Conservation (phyloP, 2,329 filamentous ascomycete genomes). For the Exophiala phaeomuriformis region DNA sequence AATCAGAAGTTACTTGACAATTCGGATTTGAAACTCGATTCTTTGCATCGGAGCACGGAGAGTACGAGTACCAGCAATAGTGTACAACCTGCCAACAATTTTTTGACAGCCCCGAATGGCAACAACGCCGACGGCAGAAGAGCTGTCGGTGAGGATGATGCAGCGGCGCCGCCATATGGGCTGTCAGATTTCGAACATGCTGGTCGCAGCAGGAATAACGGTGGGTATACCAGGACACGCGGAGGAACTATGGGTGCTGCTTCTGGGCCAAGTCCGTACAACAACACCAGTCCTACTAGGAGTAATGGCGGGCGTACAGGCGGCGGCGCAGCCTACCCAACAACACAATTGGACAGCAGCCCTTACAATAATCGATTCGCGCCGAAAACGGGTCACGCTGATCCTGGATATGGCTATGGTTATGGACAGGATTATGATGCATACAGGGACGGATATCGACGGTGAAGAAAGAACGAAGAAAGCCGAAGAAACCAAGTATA, state of each 20-base stretch:
- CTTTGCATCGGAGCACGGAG: background rate
- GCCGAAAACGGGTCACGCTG: background rate
- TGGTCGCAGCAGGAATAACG: background rate
- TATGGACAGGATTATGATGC: background rate
- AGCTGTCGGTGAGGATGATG: background rate
- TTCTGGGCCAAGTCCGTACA: too few species aligned
- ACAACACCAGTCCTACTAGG: background rate
- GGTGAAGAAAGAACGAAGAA: too few species aligned
- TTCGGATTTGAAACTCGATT: slow-evolving; percentile 33
- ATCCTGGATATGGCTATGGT: background rate
- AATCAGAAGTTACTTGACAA: slow-evolving; percentile 17
- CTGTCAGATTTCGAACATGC: background rate
- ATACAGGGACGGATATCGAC: background rate
- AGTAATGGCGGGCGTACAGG: too few species aligned
- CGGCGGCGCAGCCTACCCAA: too few species aligned
- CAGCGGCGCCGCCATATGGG: background rate
- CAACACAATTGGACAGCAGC: background rate
- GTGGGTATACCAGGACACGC: too few species aligned
- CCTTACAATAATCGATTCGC: background rate
- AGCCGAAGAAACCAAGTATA: too few species aligned
- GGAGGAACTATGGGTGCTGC: too few species aligned
- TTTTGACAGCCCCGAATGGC: background rate
- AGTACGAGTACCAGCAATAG: background rate
- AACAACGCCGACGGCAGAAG: background rate
- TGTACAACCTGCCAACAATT: background rate